These are phyloP conservation scores for Echinochloa phyllopogon DNA, from an alignment of 176 grass and related monocot species.

Conservation along the genomic window DNA sequence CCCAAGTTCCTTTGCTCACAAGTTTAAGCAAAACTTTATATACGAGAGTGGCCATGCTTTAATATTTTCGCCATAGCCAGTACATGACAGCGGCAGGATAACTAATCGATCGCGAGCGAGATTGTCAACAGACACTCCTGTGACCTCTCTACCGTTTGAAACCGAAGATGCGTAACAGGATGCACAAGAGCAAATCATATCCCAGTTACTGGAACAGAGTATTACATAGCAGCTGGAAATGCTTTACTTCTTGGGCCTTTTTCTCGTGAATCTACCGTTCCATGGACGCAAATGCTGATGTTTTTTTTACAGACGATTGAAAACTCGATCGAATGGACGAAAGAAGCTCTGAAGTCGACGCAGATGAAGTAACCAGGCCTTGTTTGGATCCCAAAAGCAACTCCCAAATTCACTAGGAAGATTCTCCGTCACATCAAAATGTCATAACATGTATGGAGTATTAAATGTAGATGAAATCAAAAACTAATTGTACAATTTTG, in stretches of 20 bases:
- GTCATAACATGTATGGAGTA: too few species aligned
- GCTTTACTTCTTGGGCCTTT: background rate
- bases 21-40: conserved; percentile 35
- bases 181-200: background rate
- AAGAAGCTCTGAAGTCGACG: background rate
- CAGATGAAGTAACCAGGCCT: background rate
- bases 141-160: background rate
- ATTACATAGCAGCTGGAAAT: background rate
- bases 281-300: background rate
- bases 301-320: background rate
- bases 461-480: too few species aligned
- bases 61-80: background rate
- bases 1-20: conserved; percentile 37
- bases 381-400: too few species aligned
- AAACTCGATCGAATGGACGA: background rate
- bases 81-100: conserved; percentile 46
- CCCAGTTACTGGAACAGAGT: background rate
- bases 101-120: conserved; percentile 32
- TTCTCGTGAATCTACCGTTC: background rate
- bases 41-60: background rate
- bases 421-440: too few species aligned
- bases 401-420: too few species aligned
- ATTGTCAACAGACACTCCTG: conserved; percentile 34
- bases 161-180: conserved; percentile 19
- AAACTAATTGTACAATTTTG: too few species aligned